Evolutionary conservation across 2,329 filamentous ascomycete genomes (phyloP).

Genomic region (Fusarium paranaense): DNA sequence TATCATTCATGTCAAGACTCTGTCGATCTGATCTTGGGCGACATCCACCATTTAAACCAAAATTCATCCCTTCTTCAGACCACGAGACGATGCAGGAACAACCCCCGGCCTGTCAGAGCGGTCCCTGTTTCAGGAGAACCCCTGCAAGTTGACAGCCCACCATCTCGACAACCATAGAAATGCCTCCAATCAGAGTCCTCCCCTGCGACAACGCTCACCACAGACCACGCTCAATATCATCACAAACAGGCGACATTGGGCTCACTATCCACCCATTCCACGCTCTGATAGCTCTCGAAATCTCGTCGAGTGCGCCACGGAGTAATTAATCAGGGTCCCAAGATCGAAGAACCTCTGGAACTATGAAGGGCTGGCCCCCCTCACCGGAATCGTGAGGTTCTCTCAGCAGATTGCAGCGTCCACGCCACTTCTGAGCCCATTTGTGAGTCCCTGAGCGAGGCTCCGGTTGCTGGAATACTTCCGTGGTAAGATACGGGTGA

Average conservation of each 20-base stretch:
- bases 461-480: neutral
- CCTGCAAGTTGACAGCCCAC: constrained; percentile 1
- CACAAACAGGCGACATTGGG: constrained; percentile 18
- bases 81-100: neutral
- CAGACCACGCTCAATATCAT: neutral
- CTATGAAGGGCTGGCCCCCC: neutral
- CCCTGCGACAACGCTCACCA: neutral
- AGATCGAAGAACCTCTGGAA: neutral
- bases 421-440: constrained; percentile 30
- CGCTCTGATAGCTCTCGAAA: neutral
- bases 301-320: neutral
- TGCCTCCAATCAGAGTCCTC: constrained; percentile 23
- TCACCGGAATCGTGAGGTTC: neutral
- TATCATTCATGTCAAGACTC: neutral
- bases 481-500: constrained; percentile 1
- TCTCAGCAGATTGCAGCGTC: constrained; percentile 1
- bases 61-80: neutral
- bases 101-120: neutral
- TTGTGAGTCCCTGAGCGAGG: neutral
- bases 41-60: neutral
- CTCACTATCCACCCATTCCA: constrained; percentile 18
- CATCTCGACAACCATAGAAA: neutral
- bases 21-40: neutral
- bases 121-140: constrained; percentile 11
- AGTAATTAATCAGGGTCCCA: neutral